A percentile compares a stretch with the other conserved stretches of the same genome.
Evolutionary conservation across 2,329 filamentous ascomycete genomes (phyloP).

Genomic region (Colletotrichum incanum): DNA sequence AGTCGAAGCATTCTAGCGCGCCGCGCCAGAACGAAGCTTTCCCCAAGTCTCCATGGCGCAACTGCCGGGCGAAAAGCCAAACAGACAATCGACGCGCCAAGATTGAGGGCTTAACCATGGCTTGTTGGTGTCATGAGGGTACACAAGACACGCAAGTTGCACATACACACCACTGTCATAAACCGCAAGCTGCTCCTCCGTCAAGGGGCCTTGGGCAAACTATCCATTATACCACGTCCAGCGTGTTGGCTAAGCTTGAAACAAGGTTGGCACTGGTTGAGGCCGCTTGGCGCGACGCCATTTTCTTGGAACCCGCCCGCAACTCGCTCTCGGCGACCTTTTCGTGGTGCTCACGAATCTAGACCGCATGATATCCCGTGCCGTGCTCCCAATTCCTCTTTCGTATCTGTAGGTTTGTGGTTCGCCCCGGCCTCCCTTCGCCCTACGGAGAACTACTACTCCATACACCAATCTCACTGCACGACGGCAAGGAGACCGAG

Average conservation of each 20-base stretch:
- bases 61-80: slow-evolving; percentile 25
- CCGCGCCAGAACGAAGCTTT: slow-evolving; percentile 26
- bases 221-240: background rate
- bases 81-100: slow-evolving; percentile 18
- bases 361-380: slow-evolving; percentile 12
- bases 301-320: slow-evolving; percentile 30
- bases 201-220: background rate
- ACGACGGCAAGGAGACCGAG: background rate
- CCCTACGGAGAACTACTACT: background rate
- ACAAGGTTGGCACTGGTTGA: slow-evolving; percentile 29
- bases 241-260: slow-evolving; percentile 23
- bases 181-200: background rate
- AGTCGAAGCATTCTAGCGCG: slow-evolving; percentile 34
- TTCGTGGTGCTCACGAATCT: slow-evolving; percentile 15
- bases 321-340: slow-evolving; percentile 22
- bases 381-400: background rate
- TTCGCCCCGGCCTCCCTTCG: background rate
- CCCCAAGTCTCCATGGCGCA: slow-evolving; percentile 6
- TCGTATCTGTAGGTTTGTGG: background rate
- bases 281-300: slow-evolving; percentile 34
- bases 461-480: background rate
- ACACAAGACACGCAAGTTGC: background rate
- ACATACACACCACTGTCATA: background rate
- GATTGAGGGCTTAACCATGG: slow-evolving; percentile 20
- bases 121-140: background rate